phyloP scores from a whole-genome alignment of 2,329 filamentous ascomycete genomes.

The Hypoxylon sp. region DNA sequence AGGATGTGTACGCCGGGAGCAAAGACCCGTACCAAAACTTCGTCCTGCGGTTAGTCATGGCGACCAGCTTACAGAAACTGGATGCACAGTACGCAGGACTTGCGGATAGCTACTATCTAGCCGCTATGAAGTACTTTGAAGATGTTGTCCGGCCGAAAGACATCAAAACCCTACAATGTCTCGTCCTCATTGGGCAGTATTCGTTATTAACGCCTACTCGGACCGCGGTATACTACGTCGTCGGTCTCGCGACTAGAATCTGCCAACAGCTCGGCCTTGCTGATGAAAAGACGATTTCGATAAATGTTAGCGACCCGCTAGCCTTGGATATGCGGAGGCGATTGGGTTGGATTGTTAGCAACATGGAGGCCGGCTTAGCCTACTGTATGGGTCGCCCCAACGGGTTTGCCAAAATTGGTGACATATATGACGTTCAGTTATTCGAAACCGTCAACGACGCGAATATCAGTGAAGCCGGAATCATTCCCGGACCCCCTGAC shows the following conservation, averaged over 20 bases:
- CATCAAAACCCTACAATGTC: constrained; percentile 88
- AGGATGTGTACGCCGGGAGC: constrained; percentile 82
- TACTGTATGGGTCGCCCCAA: constrained; percentile 89
- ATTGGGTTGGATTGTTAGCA: constrained; percentile 86
- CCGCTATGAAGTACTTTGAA: constrained; percentile 87
- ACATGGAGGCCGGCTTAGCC: constrained; percentile 89
- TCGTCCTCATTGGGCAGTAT: constrained; percentile 88
- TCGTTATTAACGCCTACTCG: constrained; percentile 91
- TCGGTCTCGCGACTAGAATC: constrained; percentile 87
- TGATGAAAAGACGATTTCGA: constrained; percentile 87
- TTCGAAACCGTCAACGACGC: constrained; percentile 86
- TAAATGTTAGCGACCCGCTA: constrained; percentile 73
- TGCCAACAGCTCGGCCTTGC: constrained; percentile 89
- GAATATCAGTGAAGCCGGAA: constrained; percentile 82
- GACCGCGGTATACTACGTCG: constrained; percentile 92
- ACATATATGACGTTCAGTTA: constrained; percentile 86
- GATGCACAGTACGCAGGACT: constrained; percentile 90
- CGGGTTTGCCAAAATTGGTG: constrained; percentile 83
- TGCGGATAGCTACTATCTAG: constrained; percentile 94
- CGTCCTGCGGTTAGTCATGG: constrained; percentile 88
- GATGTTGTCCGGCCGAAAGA: constrained; percentile 89
- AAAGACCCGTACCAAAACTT: constrained; percentile 88
- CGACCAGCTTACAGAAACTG: constrained; percentile 93
- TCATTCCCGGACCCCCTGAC: constrained; percentile 77
- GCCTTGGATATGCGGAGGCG: constrained; percentile 91